Conservation (phyloP, 2,329 filamentous ascomycete genomes). For the Alternaria ventricosa region DNA sequence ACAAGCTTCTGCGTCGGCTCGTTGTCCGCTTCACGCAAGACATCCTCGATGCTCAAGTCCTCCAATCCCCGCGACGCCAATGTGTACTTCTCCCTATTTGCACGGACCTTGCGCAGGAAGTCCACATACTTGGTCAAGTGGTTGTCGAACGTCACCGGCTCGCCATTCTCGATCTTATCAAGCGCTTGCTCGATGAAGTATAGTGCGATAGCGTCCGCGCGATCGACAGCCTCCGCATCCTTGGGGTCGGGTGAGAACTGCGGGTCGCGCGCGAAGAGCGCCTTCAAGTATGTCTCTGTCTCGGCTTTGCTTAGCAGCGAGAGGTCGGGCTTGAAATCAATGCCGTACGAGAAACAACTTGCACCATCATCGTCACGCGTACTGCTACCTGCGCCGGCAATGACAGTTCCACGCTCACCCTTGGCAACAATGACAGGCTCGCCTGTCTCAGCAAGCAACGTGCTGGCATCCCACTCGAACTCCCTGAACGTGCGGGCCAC, state of each 20-base stretch:
- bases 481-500: constrained; percentile 10
- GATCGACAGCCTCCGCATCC: constrained; percentile 11
- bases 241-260: constrained; percentile 10
- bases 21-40: constrained; percentile 9
- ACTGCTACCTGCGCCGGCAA: constrained; percentile 4
- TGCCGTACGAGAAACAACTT: constrained; percentile 12
- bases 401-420: constrained; percentile 11
- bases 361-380: constrained; percentile 10
- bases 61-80: constrained; percentile 4
- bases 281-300: constrained; percentile 9
- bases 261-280: constrained; percentile 1
- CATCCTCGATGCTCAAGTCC: constrained; percentile 9
- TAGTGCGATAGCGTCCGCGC: constrained; percentile 7
- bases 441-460: constrained; percentile 10
- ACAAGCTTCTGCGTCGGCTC: constrained; percentile 13
- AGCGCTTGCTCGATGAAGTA: constrained; percentile 13
- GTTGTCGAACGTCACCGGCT: constrained; percentile 2
- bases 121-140: constrained; percentile 13
- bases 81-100: constrained; percentile 10
- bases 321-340: constrained; percentile 13
- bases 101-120: constrained; percentile 11
- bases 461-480: constrained; percentile 14
- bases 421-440: constrained; percentile 8
- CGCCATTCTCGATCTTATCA: constrained; percentile 10
- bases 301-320: constrained; percentile 1